Conservation (phyloP, 371 early-diverging fungal genomes). For the Sporodiniella umbellata region DNA sequence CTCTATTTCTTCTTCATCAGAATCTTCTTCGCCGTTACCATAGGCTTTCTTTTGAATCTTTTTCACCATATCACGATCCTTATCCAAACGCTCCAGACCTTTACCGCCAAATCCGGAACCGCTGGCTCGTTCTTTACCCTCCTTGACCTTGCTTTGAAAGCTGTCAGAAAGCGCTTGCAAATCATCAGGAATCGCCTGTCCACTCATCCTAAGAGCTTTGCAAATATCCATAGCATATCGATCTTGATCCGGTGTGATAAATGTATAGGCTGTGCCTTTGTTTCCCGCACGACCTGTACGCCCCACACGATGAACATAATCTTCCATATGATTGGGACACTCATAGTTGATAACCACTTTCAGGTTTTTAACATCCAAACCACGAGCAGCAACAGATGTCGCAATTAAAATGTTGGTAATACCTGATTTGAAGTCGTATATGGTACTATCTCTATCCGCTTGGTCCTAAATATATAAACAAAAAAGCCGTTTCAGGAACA, state of each 20-base stretch:
- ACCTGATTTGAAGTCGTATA: constrained; percentile 91
- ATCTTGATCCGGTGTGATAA: constrained; percentile 92
- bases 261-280: constrained; percentile 95
- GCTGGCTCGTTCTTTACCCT: constrained; percentile 79
- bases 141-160: constrained; percentile 86
- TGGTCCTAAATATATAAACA: constrained; percentile 85
- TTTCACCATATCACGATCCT: constrained; percentile 88
- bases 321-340: constrained; percentile 98
- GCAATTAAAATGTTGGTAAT: constrained; percentile 90
- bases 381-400: constrained; percentile 99
- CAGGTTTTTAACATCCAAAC: constrained; percentile 96
- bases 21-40: constrained; percentile 69
- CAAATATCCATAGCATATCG: constrained; percentile 91
- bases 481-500: too few species aligned
- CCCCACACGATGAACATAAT: constrained; percentile 98
- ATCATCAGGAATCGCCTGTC: constrained; percentile 62
- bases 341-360: constrained; percentile 98
- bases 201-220: constrained; percentile 83
- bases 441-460: constrained; percentile 91
- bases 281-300: constrained; percentile 98
- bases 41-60: constrained; percentile 89
- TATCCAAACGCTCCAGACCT: constrained; percentile 92
- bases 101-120: constrained; percentile 97
- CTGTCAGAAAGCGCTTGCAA: constrained; percentile 76
- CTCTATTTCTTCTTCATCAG: constrained; percentile 71